Conservation (phyloP, 768 basidiomycete species). For the Dendrothele bispora region DNA sequence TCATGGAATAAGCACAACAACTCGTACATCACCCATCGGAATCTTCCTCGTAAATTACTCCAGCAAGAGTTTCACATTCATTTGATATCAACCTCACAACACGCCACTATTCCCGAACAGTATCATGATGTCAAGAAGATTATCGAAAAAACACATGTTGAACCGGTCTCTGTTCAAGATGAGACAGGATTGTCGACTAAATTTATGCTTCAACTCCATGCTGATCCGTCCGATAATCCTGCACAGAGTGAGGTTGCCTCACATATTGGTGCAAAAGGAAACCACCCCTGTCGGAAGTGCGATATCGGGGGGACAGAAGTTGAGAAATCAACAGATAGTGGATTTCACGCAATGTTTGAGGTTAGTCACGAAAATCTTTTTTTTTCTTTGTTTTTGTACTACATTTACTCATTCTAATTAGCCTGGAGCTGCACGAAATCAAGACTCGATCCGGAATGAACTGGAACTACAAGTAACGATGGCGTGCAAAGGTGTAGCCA, state of each 20-base stretch:
- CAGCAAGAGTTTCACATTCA: conserved; percentile 26
- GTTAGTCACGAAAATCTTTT: conserved; percentile 3
- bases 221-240: conserved; percentile 22
- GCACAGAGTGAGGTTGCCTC: conserved; percentile 23
- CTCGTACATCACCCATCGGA: conserved; percentile 19
- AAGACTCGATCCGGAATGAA: not conserved
- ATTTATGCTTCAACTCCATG: conserved; percentile 8
- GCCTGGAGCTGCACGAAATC: not conserved
- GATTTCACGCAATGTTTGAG: conserved; percentile 20
- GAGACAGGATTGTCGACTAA: conserved; percentile 10
- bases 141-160: conserved; percentile 7
- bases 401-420: not conserved
- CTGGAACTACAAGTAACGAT: conserved; percentile 14
- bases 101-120: conserved; percentile 25
- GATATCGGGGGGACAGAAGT: conserved; percentile 20
- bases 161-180: conserved; percentile 12
- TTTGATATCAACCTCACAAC: conserved; percentile 23
- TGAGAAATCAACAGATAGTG: conserved; percentile 16
- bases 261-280: conserved; percentile 27
- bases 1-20: conserved; percentile 28
- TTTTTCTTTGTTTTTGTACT: not conserved
- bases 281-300: conserved; percentile 28
- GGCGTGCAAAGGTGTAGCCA: conserved; percentile 15
- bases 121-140: conserved; percentile 15
- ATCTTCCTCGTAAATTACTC: conserved; percentile 19